Conservation (phyloP, 169 alveolate genomes). For the Babesia gibsoni region DNA sequence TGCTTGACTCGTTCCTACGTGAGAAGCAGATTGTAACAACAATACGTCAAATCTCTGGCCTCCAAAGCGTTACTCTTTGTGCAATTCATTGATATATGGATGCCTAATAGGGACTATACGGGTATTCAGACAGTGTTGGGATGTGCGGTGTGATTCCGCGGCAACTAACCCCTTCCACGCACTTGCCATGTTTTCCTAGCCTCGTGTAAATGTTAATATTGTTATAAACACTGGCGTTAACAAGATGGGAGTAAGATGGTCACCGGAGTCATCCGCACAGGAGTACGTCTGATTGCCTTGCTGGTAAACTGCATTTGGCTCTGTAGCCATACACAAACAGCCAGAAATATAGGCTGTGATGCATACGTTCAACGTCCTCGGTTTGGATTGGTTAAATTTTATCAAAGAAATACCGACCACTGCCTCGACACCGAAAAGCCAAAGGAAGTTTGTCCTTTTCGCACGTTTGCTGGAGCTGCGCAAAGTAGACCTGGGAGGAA, state of each 20-base stretch:
- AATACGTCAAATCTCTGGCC: too few relatives aligned
- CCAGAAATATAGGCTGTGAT: not conserved
- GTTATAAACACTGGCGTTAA: too few relatives aligned
- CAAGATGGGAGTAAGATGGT: constrained; percentile 29
- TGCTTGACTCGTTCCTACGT: too few relatives aligned
- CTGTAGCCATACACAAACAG: not conserved
- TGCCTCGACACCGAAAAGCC: not conserved
- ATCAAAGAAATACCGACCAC: not conserved
- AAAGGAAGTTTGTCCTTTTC: not conserved
- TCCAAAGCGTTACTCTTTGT: too few relatives aligned
- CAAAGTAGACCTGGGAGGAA: not conserved
- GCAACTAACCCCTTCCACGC: too few relatives aligned
- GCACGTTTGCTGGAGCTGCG: not conserved
- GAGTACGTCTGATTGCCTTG: not conserved
- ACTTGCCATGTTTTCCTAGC: too few relatives aligned
- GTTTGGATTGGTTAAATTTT: not conserved
- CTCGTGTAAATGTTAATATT: too few relatives aligned
- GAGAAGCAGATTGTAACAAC: too few relatives aligned
- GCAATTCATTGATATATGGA: too few relatives aligned
- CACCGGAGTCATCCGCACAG: constrained; percentile 7
- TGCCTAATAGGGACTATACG: too few relatives aligned
- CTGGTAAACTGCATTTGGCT: not conserved
- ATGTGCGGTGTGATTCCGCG: too few relatives aligned
- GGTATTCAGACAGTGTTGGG: too few relatives aligned
- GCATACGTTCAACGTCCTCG: not conserved